Evolutionary conservation across 331 rosid genomes (phyloP), one percentile per base, ranked within the genome.

Genomic region (Acacia concinna): DNA sequence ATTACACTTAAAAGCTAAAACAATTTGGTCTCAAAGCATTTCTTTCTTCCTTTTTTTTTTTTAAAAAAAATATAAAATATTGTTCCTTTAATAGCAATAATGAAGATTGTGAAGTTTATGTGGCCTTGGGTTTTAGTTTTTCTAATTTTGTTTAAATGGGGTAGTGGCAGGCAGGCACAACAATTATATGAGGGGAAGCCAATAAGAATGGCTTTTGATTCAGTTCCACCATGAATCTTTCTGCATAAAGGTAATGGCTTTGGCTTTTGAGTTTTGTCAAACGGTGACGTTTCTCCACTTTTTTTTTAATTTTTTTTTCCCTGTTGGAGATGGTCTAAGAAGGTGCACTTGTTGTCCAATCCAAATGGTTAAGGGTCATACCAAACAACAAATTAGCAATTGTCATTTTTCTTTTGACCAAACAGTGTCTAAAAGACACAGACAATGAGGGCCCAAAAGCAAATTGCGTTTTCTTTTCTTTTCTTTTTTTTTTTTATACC

Each of bases 381-480:
- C 1, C 34, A 10, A 15, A 17, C 4, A 17, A 12, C 4, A 17
- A 12, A 10, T 14, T 3, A 4, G 9, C 57, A 3, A 21, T 57
- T 1, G 2, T 17, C 32, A 25, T 57, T 49, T 77, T 13, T 52
- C 44, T 76, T 84, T 86, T 47, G 88, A 84, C 89, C 84, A 67
- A 44, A 38, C 23, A 25, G 60, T 52, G 21, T 41, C 4, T 23
- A 27, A 27, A 25, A 21, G 74, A 41, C 27, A 21, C 15, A 6
- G 18, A 68, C 8, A 40, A 41, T 13, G 31, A 23, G 43, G 11
- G 73, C 47, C 47, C 46, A 38, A 66, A n/a, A 65, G 43, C 41
- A 72, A 43, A 13, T n/a, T 28, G 83, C 23, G 51, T 38, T 40
- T 60, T 41, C 31, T 59, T 71, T 23, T 76, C 64, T 73, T 47